Percentiles rank a stretch among this genome's conserved stretches.
phyloP scores from a whole-genome alignment of 208 protist genomes.

The Wallacemonas sp. region DNA sequence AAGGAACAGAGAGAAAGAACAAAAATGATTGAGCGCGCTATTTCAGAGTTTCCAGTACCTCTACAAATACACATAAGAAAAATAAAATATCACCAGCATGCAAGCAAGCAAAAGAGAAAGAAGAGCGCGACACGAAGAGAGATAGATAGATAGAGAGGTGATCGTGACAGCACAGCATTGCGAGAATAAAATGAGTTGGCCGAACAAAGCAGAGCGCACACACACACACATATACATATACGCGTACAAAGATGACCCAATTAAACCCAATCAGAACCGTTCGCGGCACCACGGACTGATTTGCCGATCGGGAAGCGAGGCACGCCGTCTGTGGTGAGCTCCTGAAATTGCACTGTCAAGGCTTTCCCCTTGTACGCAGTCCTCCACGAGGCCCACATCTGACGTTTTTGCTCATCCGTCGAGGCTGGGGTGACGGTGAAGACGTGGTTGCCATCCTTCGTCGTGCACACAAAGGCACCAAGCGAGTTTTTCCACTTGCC shows the following conservation, averaged over 20 bases:
- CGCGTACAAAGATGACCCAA: neutral
- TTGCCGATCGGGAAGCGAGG: constrained; percentile 89
- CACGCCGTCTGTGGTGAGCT: constrained; percentile 77
- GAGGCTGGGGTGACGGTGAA: constrained; percentile 84
- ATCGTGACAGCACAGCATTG: neutral
- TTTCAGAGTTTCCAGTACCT: no score
- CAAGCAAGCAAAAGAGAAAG: neutral
- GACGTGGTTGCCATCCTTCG: constrained; percentile 34
- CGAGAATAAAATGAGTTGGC: neutral
- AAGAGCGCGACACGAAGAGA: neutral
- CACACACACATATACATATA: constrained; percentile 4
- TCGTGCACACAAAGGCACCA: constrained; percentile 81
- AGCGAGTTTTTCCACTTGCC: constrained; percentile 84
- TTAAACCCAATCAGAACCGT: constrained; percentile 80
- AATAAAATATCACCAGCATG: neutral
- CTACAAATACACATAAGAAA: no score
- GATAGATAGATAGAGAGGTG: no score
- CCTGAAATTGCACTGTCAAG: constrained; percentile 88
- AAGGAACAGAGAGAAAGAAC: constrained; percentile 12
- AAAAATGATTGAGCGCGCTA: neutral
- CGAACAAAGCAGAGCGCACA: neutral
- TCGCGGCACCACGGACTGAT: constrained; percentile 63
- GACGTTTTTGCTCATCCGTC: constrained; percentile 59
- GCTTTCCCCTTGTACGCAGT: constrained; percentile 74
- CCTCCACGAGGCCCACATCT: constrained; percentile 70